A percentile compares a stretch with the other conserved stretches of the same genome.
Conservation (phyloP, 441 rosid genomes). For the Manihot esculenta region DNA sequence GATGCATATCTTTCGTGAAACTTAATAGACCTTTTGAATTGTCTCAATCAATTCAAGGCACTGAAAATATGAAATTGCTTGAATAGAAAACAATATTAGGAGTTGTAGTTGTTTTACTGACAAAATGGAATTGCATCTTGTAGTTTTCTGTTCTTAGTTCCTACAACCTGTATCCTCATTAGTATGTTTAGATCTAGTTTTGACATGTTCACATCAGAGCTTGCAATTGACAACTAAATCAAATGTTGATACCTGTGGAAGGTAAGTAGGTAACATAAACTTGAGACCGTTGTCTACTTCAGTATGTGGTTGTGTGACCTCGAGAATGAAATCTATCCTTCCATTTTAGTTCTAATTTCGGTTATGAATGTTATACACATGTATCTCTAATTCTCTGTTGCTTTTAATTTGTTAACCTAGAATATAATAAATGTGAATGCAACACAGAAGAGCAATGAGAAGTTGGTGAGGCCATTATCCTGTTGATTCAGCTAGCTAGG, state of each 20-base stretch:
- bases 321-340: neutral
- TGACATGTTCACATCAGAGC: neutral
- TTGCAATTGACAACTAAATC: slow-evolving; percentile 9
- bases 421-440: neutral
- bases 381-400: neutral
- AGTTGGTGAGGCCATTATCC: slow-evolving; percentile 5
- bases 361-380: neutral
- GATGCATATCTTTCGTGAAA: neutral
- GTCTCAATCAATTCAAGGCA: slow-evolving; percentile 9
- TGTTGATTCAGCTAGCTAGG: neutral
- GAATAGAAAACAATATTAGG: neutral
- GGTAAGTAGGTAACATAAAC: slow-evolving; percentile 6
- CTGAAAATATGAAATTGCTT: neutral
- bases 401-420: neutral
- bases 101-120: neutral
- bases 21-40: neutral
- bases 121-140: neutral
- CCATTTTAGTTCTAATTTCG: neutral
- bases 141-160: neutral
- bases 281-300: neutral
- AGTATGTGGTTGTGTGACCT: neutral
- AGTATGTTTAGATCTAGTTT: neutral
- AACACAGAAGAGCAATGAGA: neutral
- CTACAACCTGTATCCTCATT: neutral
- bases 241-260: neutral